These are phyloP conservation scores for Mortierella sp. DNA, from an alignment of 371 early-diverging fungal genomes.

Conservation along the genomic window DNA sequence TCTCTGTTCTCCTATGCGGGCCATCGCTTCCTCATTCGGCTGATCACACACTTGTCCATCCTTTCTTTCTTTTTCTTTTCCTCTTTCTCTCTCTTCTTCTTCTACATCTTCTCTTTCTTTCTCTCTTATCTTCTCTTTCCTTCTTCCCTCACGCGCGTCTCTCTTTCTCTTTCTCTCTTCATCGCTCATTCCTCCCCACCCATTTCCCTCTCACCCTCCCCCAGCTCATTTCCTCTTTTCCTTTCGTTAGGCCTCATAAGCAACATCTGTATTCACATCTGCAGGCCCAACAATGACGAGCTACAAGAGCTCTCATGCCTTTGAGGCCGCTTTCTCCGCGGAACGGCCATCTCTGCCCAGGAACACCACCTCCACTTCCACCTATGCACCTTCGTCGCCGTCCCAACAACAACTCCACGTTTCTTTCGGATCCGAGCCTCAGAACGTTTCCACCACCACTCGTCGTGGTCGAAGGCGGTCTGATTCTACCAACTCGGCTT, in stretches of 20 bases:
- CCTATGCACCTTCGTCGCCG: conserved; percentile 10
- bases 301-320: conserved; percentile 44
- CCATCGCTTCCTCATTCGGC: no score
- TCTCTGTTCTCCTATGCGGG: no score
- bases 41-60: no score
- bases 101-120: neutral
- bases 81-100: neutral
- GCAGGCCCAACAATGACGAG: conserved; percentile 22
- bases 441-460: neutral
- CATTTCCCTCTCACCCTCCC: neutral
- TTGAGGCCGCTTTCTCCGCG: conserved; percentile 28
- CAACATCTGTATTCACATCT: neutral
- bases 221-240: neutral
- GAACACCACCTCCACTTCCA: conserved; percentile 15
- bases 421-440: neutral
- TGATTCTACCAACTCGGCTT: conserved; percentile 28
- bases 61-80: neutral
- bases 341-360: conserved; percentile 26
- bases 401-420: neutral
- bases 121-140: neutral
- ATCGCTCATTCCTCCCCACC: neutral
- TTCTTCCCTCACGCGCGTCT: neutral
- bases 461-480: conserved; percentile 21
- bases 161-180: conserved; percentile 3
- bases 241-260: neutral